Base-by-base conservation (phyloP, 371 early-diverging fungal genomes). In the Dichotomocladium elegans region DNA sequence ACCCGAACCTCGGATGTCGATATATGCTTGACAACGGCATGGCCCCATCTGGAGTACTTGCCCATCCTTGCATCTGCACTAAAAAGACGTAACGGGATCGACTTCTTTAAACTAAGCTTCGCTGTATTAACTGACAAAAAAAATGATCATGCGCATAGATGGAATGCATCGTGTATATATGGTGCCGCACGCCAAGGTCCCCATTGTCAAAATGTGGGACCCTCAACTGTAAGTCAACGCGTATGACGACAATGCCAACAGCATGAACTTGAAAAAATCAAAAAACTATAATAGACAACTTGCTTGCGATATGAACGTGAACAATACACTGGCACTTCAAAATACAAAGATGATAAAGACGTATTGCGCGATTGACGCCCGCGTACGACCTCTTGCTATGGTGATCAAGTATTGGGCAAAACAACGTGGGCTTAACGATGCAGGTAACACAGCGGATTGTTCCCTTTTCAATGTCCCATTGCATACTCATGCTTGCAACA, bases 221-320 rank as follows among this genome's bases (percentile, higher is more conserved):
- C 76, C 77, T 29, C 70, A 64, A 55, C 57, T 75, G 86, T 86
- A 83, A 66, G 79, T 65, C 10, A n/a, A 5, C n/a, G n/a, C n/a
- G n/a, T n/a, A n/a, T n/a, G n/a, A n/a, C n/a, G n/a, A n/a, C 5
- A 8, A 22, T 8, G 42, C 9, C 19, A 41, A 8, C n/a, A 10
- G 42, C n/a, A 14, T 41, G 11, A 15, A 48, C 9, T 12, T n/a
- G 21, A 17, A 26, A 26, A 45, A 26, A 45, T n/a, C 22, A 27
- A 21, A 25, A 8, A 4, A 24, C 4, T 27, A 5, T 43, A 19
- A 11, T 47, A 73, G 79, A 42, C 52, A 64, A 27, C 43, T 91
- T 12, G 78, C 87, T 21, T 88, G 92, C 66, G 95, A 94, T 66
- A 80, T 93, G 40, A 91, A 92, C 59, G 84, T 90, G 33, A 90